phyloP scores from a whole-genome alignment of 345 rosid species.

The Passiflora organensis region DNA sequence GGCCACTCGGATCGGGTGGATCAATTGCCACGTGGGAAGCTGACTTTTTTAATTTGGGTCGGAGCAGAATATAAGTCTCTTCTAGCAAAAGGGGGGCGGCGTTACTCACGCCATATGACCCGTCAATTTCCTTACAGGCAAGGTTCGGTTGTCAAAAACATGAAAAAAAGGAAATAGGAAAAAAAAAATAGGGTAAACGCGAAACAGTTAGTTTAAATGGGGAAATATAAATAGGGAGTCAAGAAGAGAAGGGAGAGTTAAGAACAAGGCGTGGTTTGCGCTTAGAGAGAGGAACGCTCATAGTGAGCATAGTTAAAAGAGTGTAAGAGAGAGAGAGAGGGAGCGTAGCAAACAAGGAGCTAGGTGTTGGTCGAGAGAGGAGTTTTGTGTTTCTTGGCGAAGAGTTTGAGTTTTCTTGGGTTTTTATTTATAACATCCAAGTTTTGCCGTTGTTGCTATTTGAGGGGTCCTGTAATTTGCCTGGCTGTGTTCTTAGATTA shows the following conservation, averaged over 20 bases:
- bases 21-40: no score
- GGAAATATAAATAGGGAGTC: slow-evolving; percentile 18
- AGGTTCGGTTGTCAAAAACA: background rate
- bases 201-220: background rate
- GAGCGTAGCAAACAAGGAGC: background rate
- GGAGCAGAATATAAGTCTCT: no score
- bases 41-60: no score
- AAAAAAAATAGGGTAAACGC: background rate
- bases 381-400: no score
- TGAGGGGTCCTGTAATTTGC: background rate
- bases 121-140: background rate
- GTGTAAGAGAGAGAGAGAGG: slow-evolving; percentile 14
- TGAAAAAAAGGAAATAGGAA: background rate
- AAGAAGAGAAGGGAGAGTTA: slow-evolving; percentile 11
- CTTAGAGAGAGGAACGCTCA: slow-evolving; percentile 1
- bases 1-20: slow-evolving; percentile 23
- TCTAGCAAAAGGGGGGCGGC: no score
- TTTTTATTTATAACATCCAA: background rate
- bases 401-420: slow-evolving; percentile 12
- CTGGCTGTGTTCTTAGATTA: slow-evolving; percentile 6
- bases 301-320: background rate
- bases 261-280: slow-evolving; percentile 44
- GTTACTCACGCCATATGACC: slow-evolving; percentile 26
- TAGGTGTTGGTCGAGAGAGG: no score
- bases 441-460: background rate